phyloP scores from a whole-genome alignment of 345 rosid genomes.

The Acer campestre region DNA sequence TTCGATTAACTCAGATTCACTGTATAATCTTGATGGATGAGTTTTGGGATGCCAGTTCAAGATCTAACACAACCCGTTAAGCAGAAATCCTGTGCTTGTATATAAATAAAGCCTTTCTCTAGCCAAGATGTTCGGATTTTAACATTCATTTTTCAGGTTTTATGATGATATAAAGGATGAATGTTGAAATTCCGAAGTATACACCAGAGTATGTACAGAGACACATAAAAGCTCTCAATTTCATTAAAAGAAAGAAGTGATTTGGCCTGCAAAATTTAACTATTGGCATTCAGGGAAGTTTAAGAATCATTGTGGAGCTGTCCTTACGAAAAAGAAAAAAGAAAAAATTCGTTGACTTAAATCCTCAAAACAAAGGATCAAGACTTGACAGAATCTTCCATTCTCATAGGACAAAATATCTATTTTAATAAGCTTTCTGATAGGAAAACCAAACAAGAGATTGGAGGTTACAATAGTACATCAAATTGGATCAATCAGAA shows the following conservation, averaged over 20 bases:
- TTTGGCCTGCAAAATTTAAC: constrained; percentile 12
- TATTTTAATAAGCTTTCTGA: neutral
- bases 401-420: neutral
- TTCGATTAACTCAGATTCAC: neutral
- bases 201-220: neutral
- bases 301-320: neutral
- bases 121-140: neutral
- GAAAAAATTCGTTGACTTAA: neutral
- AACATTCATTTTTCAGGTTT: no score
- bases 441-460: neutral
- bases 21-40: neutral
- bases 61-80: neutral
- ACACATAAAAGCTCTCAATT: neutral
- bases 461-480: neutral
- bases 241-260: neutral
- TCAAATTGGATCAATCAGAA: neutral
- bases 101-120: no score
- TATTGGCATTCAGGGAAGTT: neutral
- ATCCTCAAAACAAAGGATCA: neutral
- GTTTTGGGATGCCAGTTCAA: neutral
- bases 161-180: neutral
- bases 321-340: neutral
- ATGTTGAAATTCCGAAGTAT: neutral
- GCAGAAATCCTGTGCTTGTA: neutral
- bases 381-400: neutral